A percentile compares a stretch with the other conserved stretches of the same genome.
Conservation (phyloP, 2,329 filamentous ascomycete species). For the Trichoderma guizhouense region DNA sequence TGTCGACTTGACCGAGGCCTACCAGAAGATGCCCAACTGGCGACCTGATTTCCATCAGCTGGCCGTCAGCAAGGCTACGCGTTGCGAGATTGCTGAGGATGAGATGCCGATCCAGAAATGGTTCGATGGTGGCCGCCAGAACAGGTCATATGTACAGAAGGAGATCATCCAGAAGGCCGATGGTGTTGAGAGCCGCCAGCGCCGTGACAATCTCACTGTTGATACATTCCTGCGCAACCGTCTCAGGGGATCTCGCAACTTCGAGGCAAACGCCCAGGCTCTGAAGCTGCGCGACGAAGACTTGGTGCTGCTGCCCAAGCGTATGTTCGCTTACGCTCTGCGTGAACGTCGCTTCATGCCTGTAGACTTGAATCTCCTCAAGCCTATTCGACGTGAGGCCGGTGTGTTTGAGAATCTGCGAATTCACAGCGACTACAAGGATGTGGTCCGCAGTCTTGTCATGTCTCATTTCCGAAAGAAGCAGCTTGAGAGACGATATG, state of each 20-base stretch:
- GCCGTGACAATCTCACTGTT: slow-evolving; percentile 34
- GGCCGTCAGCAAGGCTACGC: slow-evolving; percentile 30
- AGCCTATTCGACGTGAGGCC: slow-evolving; percentile 34
- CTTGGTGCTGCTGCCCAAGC: slow-evolving; percentile 37
- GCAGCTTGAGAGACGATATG: slow-evolving; percentile 34
- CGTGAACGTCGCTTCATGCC: slow-evolving; percentile 39
- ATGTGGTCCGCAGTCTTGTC: slow-evolving; percentile 39
- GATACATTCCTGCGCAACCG: slow-evolving; percentile 36
- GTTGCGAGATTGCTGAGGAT: slow-evolving; percentile 33
- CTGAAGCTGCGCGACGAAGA: slow-evolving; percentile 29
- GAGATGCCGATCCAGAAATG: slow-evolving; percentile 39
- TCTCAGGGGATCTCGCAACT: slow-evolving; percentile 35
- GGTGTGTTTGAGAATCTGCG: slow-evolving; percentile 41
- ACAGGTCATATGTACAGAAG: slow-evolving; percentile 32
- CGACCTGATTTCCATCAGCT: slow-evolving; percentile 32
- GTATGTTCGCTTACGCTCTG: slow-evolving; percentile 41
- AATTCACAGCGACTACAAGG: slow-evolving; percentile 40
- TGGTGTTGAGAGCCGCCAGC: slow-evolving; percentile 36
- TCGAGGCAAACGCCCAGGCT: slow-evolving; percentile 30
- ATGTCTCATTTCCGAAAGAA: slow-evolving; percentile 42
- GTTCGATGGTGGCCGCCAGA: slow-evolving; percentile 30
- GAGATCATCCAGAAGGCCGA: slow-evolving; percentile 38
- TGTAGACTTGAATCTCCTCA: slow-evolving; percentile 35
- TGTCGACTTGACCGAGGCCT: slow-evolving; percentile 40
- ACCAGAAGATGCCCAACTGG: slow-evolving; percentile 39